Percentiles rank a stretch among this genome's conserved stretches.
These are phyloP conservation scores for Herpetomonas muscarum DNA, from an alignment of 208 protist genomes.

Conservation along the genomic window DNA sequence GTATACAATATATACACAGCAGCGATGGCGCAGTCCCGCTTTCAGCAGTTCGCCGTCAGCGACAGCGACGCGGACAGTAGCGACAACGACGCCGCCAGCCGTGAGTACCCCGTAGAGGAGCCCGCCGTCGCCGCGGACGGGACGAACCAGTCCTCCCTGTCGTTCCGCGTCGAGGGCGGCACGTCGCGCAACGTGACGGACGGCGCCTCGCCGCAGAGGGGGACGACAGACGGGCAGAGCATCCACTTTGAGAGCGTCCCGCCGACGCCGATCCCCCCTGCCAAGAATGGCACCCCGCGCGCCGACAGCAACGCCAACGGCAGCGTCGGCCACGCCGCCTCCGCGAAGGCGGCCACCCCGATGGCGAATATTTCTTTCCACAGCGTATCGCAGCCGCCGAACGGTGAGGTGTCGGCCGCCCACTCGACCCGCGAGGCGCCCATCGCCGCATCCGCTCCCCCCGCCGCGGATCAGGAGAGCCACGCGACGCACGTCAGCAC, in stretches of 20 bases:
- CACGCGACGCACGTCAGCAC: neutral
- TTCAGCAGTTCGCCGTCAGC: constrained; percentile 37
- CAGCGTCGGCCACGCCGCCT: no score
- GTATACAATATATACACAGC: neutral
- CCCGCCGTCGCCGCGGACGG: neutral
- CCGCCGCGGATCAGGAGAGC: neutral
- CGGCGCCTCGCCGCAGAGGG: neutral
- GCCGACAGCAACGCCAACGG: no score
- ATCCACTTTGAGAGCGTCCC: neutral
- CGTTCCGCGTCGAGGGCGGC: constrained; percentile 1
- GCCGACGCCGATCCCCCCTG: neutral
- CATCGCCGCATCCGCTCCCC: neutral
- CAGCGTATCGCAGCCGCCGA: neutral
- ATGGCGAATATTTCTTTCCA: neutral
- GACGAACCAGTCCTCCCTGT: constrained; percentile 4
- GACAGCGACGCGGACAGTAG: constrained; percentile 59
- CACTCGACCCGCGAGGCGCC: neutral
- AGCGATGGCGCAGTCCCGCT: constrained; percentile 21
- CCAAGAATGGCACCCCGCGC: no score
- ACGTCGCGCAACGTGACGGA: constrained; percentile 2
- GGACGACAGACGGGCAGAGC: neutral
- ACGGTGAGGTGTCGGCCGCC: neutral
- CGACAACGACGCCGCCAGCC: constrained; percentile 12
- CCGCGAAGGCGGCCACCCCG: neutral
- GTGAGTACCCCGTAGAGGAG: constrained; percentile 2